A percentile compares a stretch with the other conserved stretches of the same genome.
phyloP scores from a whole-genome alignment of 225 moss, liverwort and hornwort species.

The Polytrichum commune region DNA sequence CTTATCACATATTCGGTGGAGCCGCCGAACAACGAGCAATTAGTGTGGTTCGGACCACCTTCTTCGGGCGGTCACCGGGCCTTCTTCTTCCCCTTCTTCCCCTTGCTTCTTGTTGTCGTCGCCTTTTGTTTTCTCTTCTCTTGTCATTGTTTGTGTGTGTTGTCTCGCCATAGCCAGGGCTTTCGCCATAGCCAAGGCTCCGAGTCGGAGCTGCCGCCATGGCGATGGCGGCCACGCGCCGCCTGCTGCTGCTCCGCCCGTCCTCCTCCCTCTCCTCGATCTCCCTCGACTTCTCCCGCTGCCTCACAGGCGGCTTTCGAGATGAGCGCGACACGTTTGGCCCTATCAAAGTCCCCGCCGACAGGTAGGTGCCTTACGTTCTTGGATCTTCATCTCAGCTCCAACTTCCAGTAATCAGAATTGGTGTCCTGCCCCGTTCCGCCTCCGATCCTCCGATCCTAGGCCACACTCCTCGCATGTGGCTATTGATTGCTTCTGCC shows the following conservation, averaged over 20 bases:
- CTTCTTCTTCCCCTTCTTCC: no score
- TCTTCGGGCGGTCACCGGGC: no score
- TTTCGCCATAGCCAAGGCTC: background rate
- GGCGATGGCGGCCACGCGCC: conserved; percentile 44
- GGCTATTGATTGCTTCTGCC: no score
- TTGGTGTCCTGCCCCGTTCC: no score
- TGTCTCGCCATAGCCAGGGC: background rate
- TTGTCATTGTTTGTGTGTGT: no score
- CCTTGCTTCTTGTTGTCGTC: no score
- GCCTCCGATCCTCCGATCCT: no score
- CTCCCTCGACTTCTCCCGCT: conserved; percentile 35
- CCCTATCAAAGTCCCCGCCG: conserved; percentile 41
- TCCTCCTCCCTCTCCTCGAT: conserved; percentile 16
- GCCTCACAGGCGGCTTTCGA: conserved; percentile 34
- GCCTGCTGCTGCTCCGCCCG: conserved; percentile 31
- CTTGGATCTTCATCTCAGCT: background rate
- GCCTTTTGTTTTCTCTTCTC: no score
- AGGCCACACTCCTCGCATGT: no score
- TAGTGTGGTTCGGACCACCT: no score
- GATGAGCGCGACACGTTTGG: conserved; percentile 65
- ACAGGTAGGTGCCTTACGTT: conserved; percentile 26
- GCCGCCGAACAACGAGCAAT: no score
- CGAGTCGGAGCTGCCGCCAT: conserved; percentile 14
- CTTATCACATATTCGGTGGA: no score
- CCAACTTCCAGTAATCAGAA: background rate